Evolutionary conservation across 2,329 filamentous ascomycete species (phyloP), one percentile per base, ranked within the genome.

Genomic region (Colletotrichum eremochloae): DNA sequence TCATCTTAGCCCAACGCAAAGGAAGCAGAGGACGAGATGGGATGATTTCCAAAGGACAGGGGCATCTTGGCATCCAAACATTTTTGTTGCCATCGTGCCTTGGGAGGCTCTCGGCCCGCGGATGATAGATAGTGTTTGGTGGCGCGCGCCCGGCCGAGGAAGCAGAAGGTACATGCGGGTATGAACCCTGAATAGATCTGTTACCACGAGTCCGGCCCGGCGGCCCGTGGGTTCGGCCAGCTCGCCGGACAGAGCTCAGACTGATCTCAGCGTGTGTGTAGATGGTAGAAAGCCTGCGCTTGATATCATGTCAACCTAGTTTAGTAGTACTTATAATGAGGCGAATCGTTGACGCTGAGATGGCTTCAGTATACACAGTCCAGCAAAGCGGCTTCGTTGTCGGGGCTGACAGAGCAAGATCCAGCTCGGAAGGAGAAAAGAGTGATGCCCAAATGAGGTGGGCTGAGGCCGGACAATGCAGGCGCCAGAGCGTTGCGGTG

Each of bases 401-500:
- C 15, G 36, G 33, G n/a, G n/a, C 11, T 42, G 55, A 40, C 38
- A 31, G 20, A 63, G 57, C 36, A 61, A 57, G 24, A 44, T 20
- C 24, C 29, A 14, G 12, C 38, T 33, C 14, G 36, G 38, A 36
- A 6, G 24, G 36, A 38, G 44, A 64, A 68, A 63, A 53, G 20
- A 46, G 20, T 33, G 44, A 46, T 38, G 31, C 38, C 52, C 60
- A 40, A 33, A 29, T 46, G 15, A 40, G 58, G 42, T 31, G 29
- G 33, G 56, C 31, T 46, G 60, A 24, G 18, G 55, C 40, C 66
- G 60, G 61, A 65, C 53, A 70, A 61, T 56, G 29, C 24, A 60
- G 24, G 46, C 60, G 70, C 70, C 64, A 72, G 61, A 69, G 42
- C 53, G 48, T 65, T 70, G 42, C 29, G 60, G 56, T 31, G 38